Evolutionary conservation across 2,329 filamentous ascomycete genomes (phyloP).

Genomic region (Xylaria hypoxylon): DNA sequence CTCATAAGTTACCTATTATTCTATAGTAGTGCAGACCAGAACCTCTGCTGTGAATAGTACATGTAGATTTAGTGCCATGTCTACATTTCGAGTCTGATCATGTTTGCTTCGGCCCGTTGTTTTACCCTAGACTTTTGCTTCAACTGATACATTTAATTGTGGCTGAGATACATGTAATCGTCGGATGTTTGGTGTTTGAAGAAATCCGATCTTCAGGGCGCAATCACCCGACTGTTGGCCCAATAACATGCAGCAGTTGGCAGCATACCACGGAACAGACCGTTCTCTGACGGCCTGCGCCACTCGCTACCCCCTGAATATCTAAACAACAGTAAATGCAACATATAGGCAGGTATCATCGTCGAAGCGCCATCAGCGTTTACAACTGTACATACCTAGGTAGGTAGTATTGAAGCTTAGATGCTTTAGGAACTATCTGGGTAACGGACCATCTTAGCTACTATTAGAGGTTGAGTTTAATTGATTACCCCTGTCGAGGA

Average conservation of each 20-base stretch:
- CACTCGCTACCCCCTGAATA: constrained; percentile 22
- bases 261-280: constrained; percentile 15
- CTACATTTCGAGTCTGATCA: not conserved
- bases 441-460: no score
- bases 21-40: no score
- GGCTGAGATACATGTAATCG: not conserved
- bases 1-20: no score
- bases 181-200: constrained; percentile 27
- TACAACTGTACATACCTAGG: no score
- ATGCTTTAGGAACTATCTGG: not conserved
- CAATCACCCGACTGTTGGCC: constrained; percentile 22
- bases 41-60: no score
- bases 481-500: constrained; percentile 9
- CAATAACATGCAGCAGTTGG: constrained; percentile 8
- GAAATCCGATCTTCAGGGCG: constrained; percentile 21
- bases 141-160: constrained; percentile 5
- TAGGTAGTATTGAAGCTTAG: constrained; percentile 4
- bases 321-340: constrained; percentile 2
- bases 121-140: constrained; percentile 1
- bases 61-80: not conserved
- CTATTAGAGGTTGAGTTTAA: constrained; percentile 4
- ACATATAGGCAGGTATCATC: no score
- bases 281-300: constrained; percentile 29
- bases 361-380: no score
- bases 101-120: not conserved